Conservation (phyloP, 1,139 yeast species). For the Suhomyces guaymorum region DNA sequence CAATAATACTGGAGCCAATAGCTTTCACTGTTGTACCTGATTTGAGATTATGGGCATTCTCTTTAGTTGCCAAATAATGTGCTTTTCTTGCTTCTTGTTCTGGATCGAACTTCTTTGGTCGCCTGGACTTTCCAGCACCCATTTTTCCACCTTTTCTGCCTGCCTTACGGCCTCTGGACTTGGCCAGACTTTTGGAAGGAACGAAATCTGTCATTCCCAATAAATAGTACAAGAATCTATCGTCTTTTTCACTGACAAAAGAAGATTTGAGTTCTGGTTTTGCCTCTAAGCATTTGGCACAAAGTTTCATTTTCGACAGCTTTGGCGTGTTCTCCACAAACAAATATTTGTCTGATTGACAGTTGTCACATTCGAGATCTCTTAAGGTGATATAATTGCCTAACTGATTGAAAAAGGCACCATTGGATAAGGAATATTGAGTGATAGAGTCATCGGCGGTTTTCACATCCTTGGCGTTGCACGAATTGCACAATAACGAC, state of each 20-base stretch:
- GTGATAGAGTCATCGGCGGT: conserved; percentile 51
- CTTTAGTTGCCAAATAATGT: conserved; percentile 37
- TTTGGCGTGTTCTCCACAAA: conserved; percentile 32
- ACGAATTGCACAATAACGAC: conserved; percentile 49
- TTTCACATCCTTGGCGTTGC: conserved; percentile 45
- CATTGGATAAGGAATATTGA: conserved; percentile 53
- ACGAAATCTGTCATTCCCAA: conserved; percentile 51
- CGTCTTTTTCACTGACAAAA: conserved; percentile 49
- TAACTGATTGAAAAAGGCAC: conserved; percentile 52
- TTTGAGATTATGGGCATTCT: conserved; percentile 36
- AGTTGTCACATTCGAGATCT: conserved; percentile 49
- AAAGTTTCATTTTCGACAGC: conserved; percentile 31
- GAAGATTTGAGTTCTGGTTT: conserved; percentile 19
- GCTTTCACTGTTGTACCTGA: conserved; percentile 47
- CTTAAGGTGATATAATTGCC: conserved; percentile 50
- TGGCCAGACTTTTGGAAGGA: conserved; percentile 21
- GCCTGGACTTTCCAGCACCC: conserved; percentile 11
- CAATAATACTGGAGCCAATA: conserved; percentile 27
- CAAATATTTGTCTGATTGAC: conserved; percentile 44
- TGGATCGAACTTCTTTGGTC: conserved; percentile 30
- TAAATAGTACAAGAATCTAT: conserved; percentile 46
- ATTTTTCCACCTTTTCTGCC: conserved; percentile 32
- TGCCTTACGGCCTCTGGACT: conserved; percentile 24
- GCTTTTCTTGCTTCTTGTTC: conserved; percentile 43
- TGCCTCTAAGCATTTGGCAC: conserved; percentile 43